Percentiles rank a stretch among this genome's conserved stretches.
These are phyloP conservation scores for Myxozyma melibiosi DNA, from an alignment of 805 yeast genomes.

Conservation along the genomic window DNA sequence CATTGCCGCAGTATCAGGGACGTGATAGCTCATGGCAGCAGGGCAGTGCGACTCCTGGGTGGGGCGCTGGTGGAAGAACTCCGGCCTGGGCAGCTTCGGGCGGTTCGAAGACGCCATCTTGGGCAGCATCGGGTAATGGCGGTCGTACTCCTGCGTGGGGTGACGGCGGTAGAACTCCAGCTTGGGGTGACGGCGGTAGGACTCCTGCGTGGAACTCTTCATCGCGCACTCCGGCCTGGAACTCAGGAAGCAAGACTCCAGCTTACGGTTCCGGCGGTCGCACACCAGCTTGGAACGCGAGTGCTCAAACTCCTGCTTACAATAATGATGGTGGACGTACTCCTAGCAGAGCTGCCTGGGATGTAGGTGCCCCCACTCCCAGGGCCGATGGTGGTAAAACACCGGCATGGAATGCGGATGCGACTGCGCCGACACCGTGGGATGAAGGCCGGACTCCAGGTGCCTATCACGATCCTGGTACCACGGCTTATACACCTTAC, in stretches of 20 bases:
- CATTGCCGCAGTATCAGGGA: slow-evolving; percentile 41
- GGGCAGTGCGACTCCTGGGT: slow-evolving; percentile 17
- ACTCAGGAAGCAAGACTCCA: slow-evolving; percentile 47
- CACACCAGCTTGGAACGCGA: slow-evolving; percentile 42
- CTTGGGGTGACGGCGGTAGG: too few species aligned
- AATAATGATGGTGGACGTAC: slow-evolving; percentile 44
- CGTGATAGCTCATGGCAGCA: slow-evolving; percentile 21
- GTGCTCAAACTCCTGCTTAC: slow-evolving; percentile 20
- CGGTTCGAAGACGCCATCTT: slow-evolving; percentile 16
- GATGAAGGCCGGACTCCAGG: slow-evolving; percentile 45
- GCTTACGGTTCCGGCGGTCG: slow-evolving; percentile 41
- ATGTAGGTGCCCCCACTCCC: slow-evolving; percentile 36
- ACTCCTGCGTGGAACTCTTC: slow-evolving; percentile 55
- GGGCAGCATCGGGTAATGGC: slow-evolving; percentile 45
- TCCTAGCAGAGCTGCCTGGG: slow-evolving; percentile 46
- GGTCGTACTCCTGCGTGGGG: slow-evolving; percentile 58
- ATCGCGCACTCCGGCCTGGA: slow-evolving; percentile 47
- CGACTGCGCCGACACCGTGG: slow-evolving; percentile 41
- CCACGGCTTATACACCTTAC: slow-evolving; percentile 42
- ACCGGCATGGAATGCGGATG: slow-evolving; percentile 32
- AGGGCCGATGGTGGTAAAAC: slow-evolving; percentile 49
- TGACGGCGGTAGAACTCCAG: slow-evolving; percentile 52
- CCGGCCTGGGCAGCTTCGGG: slow-evolving; percentile 42
- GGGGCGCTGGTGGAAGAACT: too few species aligned
- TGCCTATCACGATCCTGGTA: slow-evolving; percentile 53